These are phyloP conservation scores for Tardiomyces depauwii DNA, from an alignment of 1,139 yeast genomes.

Conservation along the genomic window DNA sequence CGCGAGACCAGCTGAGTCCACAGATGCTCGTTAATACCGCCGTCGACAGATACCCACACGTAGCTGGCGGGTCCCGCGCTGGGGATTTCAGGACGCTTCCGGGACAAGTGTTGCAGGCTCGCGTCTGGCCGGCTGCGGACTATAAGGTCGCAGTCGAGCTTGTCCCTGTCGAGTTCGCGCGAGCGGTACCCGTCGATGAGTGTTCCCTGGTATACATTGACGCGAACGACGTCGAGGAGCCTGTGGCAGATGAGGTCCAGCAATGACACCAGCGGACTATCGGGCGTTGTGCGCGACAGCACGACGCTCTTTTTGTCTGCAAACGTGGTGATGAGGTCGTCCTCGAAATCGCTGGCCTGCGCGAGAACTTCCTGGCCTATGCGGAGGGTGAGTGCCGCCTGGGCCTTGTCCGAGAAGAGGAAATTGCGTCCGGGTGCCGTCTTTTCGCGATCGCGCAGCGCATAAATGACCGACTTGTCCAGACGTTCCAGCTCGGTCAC, in stretches of 20 bases:
- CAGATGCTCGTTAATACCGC: slow-evolving; percentile 43
- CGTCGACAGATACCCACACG: slow-evolving; percentile 62
- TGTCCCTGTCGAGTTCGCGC: slow-evolving; percentile 47
- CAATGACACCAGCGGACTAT: slow-evolving; percentile 46
- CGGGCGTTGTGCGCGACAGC: slow-evolving; percentile 46
- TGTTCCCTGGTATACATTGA: slow-evolving; percentile 39
- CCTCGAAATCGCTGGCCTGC: slow-evolving; percentile 36
- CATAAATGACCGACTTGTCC: slow-evolving; percentile 40
- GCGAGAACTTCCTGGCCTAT: slow-evolving; percentile 34
- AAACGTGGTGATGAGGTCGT: slow-evolving; percentile 29
- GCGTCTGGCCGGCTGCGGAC: slow-evolving; percentile 9
- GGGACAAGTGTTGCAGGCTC: slow-evolving; percentile 19
- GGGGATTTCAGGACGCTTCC: background rate
- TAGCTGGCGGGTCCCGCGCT: slow-evolving; percentile 49
- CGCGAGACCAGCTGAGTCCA: slow-evolving; percentile 49
- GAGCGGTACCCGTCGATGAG: slow-evolving; percentile 48
- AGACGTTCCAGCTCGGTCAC: slow-evolving; percentile 38
- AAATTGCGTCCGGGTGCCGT: slow-evolving; percentile 34
- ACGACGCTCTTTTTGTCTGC: slow-evolving; percentile 40
- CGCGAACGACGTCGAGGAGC: slow-evolving; percentile 34
- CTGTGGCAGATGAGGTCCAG: slow-evolving; percentile 35
- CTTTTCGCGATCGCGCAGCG: slow-evolving; percentile 35
- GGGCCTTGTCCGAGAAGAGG: slow-evolving; percentile 45
- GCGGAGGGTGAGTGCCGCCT: slow-evolving; percentile 31
- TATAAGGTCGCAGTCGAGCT: slow-evolving; percentile 49